A percentile compares a stretch with the other conserved stretches of the same genome.
These are phyloP conservation scores for Komagataella pastoris DNA, from an alignment of 805 yeast species.

Conservation along the genomic window DNA sequence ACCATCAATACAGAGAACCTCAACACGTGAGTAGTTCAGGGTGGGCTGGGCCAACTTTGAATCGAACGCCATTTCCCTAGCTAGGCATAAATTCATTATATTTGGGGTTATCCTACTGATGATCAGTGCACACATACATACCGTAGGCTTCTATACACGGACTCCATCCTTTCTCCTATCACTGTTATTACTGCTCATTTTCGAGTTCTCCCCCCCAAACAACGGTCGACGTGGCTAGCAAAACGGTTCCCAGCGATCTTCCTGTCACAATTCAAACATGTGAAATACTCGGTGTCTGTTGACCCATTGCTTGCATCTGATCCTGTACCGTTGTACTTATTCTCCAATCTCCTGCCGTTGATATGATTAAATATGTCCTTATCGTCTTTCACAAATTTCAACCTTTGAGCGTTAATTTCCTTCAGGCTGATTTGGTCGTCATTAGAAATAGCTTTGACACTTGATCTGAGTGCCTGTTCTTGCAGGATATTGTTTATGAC, in stretches of 20 bases:
- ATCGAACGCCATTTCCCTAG: neutral
- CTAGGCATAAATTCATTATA: neutral
- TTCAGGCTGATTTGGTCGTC: neutral
- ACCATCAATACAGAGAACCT: too few relatives aligned
- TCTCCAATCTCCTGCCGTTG: slow-evolving; percentile 3
- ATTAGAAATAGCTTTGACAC: neutral
- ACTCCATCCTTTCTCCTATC: neutral
- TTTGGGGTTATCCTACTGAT: neutral
- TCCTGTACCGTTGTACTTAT: slow-evolving; percentile 3
- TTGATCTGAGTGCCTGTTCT: neutral
- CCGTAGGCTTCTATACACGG: neutral
- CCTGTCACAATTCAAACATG: slow-evolving; percentile 71
- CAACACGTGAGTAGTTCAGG: too few relatives aligned
- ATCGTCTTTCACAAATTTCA: slow-evolving; percentile 13
- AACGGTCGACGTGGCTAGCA: slow-evolving; percentile 87
- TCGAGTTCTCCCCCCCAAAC: slow-evolving; percentile 61
- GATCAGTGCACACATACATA: neutral
- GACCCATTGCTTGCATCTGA: neutral
- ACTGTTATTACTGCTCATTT: slow-evolving; percentile 12
- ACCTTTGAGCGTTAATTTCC: slow-evolving; percentile 4
- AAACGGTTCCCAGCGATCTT: slow-evolving; percentile 84
- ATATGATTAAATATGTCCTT: slow-evolving; percentile 14
- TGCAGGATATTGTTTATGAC: neutral
- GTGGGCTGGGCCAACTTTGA: neutral
- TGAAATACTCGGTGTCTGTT: slow-evolving; percentile 35